Evolutionary conservation across 108 stramenopile species (phyloP).

Genomic region (Pseudonitzschia multistriata): DNA sequence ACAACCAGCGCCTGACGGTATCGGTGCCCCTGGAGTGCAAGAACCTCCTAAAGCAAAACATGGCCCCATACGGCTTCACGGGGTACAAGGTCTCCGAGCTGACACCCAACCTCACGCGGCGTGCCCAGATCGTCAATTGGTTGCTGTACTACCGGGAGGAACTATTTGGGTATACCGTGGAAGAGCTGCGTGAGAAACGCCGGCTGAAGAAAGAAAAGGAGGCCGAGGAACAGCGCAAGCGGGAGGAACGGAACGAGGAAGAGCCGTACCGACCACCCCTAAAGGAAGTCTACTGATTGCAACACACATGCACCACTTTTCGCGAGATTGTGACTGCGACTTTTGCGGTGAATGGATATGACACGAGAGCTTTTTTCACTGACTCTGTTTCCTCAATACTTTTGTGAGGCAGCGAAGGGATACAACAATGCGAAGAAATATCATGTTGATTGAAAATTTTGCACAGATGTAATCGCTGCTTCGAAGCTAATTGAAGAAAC

Average conservation of each 20-base stretch:
- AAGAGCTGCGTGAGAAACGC: constrained; percentile 70
- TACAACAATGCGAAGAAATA: too few relatives aligned
- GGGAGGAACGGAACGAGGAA: constrained; percentile 31
- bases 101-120: constrained; percentile 94
- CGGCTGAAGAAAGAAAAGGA: constrained; percentile 61
- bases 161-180: constrained; percentile 83
- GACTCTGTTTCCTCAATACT: too few relatives aligned
- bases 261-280: constrained; percentile 75
- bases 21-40: constrained; percentile 83
- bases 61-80: constrained; percentile 82
- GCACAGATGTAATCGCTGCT: too few relatives aligned
- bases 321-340: too few relatives aligned
- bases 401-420: too few relatives aligned
- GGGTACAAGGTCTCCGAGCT: constrained; percentile 85
- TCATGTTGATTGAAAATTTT: too few relatives aligned
- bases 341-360: too few relatives aligned
- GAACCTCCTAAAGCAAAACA: constrained; percentile 67
- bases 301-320: too few relatives aligned
- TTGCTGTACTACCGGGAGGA: constrained; percentile 84
- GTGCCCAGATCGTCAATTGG: constrained; percentile 94
- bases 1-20: constrained; percentile 75
- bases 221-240: constrained; percentile 28
- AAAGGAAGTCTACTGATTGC: constrained; percentile 72
- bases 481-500: too few relatives aligned
- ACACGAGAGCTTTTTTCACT: too few relatives aligned